Base-by-base conservation (phyloP, 2,329 filamentous ascomycete species). In the Didymella pomorum region DNA sequence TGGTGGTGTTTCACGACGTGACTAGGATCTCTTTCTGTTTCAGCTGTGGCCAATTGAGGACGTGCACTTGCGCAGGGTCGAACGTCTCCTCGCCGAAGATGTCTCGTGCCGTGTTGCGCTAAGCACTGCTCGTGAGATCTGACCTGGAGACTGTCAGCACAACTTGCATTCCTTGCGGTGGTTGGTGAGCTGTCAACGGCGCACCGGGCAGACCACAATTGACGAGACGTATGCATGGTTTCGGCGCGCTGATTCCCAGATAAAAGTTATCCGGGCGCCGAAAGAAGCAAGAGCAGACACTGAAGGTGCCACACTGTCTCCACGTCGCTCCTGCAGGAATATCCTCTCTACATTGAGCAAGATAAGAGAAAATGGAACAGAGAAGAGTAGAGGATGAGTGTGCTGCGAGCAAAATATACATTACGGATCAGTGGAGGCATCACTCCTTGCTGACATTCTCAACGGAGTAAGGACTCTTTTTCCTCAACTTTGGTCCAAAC, bases 401-500 rank as follows among this genome's bases (percentile, higher is more conserved):
- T 12, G 4, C 11, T 31, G 29, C 29, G 6, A 16, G 29, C 11
- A 31, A 14, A 31, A 14, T 16, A 16, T 14, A 31, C 29, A 28
- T 10, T 25, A 21, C 4, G 16, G 5, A 26, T 43, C 14, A 4
- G 3, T 18, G 16, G 23, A 29, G 25, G 9, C 12, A 21, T 35
- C 7, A 47, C 28, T 29, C 20, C 4, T 35, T 47, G 20, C 18
- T 35, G 9, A 47, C 14, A 10, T 47, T 18, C 28, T 47, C 28
- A 25, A 47, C 25, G 10, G 44, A 28, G 14, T 20, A 45, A 9
- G 44, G 11, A 35, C 28, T 47, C n/a, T 63, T 66, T n/a, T 52
- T 37, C 41, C 76, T 62, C 41, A 79, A 72, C 29, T 58, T 67
- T 28, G 60, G 20, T 4, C 78, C 77, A 46, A 68, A 66, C 18